Percentiles rank a stretch among this genome's conserved stretches.
Conservation (phyloP, 1,139 yeast genomes). For the Yamadazyma blattariae region DNA sequence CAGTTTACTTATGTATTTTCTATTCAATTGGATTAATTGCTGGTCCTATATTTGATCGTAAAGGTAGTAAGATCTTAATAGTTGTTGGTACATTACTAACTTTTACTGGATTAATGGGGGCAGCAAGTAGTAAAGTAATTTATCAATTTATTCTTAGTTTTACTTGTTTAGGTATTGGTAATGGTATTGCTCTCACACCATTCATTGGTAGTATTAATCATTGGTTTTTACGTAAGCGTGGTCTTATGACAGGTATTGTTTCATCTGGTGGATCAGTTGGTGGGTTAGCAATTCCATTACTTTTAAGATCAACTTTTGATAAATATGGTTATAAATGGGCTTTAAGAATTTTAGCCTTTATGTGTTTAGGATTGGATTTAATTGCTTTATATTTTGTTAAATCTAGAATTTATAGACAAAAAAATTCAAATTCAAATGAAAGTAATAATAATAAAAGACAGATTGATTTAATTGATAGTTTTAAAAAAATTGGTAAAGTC, state of each 20-base stretch:
- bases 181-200: conserved; percentile 35
- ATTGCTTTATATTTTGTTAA: conserved; percentile 38
- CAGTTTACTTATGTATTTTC: conserved; percentile 30
- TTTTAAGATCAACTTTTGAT: conserved; percentile 29
- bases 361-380: conserved; percentile 30
- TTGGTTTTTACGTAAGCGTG: conserved; percentile 35
- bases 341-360: conserved; percentile 31
- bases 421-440: not conserved
- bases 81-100: conserved; percentile 24
- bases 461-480: not conserved
- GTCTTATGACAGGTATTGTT: conserved; percentile 35
- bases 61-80: conserved; percentile 29
- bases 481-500: conserved; percentile 1
- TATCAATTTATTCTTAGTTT: conserved; percentile 37
- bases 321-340: conserved; percentile 36
- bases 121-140: conserved; percentile 26
- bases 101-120: conserved; percentile 33
- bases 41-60: conserved; percentile 37
- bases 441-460: not conserved
- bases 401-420: conserved; percentile 32
- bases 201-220: conserved; percentile 37
- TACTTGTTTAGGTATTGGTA: conserved; percentile 33
- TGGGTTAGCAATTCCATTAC: conserved; percentile 33
- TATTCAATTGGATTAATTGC: conserved; percentile 31
- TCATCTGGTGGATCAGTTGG: conserved; percentile 42